phyloP scores from a whole-genome alignment of 2,329 filamentous ascomycete species.

The Penicillium expansum region DNA sequence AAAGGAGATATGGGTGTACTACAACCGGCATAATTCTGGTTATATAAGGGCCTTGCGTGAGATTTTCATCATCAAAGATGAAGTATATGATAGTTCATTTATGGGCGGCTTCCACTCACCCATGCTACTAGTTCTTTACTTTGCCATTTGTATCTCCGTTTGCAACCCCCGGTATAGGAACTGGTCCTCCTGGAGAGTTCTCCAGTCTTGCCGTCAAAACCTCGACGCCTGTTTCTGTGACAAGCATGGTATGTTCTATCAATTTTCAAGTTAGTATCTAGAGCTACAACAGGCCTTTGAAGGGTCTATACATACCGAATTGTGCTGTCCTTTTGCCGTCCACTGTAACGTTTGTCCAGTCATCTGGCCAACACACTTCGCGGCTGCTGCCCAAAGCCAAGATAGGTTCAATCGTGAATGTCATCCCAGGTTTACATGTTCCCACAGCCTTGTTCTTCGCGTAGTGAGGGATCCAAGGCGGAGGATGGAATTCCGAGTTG shows the following conservation, averaged over 20 bases:
- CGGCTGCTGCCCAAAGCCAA: conserved; percentile 78
- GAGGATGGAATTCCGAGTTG: conserved; percentile 82
- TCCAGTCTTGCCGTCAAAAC: conserved; percentile 66
- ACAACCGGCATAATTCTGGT: too few species aligned
- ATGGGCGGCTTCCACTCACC: background rate
- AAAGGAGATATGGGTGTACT: too few species aligned
- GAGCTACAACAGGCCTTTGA: background rate
- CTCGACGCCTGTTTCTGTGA: conserved; percentile 74
- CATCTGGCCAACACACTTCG: conserved; percentile 91
- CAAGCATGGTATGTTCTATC: conserved; percentile 70
- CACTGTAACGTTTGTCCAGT: conserved; percentile 88
- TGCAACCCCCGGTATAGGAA: conserved; percentile 51
- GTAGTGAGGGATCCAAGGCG: conserved; percentile 90
- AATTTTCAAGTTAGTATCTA: conserved; percentile 11
- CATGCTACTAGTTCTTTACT: background rate
- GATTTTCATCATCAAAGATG: too few species aligned
- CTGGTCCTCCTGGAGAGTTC: conserved; percentile 67
- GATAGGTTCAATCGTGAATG: conserved; percentile 96
- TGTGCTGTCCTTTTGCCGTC: conserved; percentile 89
- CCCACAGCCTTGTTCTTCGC: conserved; percentile 93
- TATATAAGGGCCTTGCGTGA: too few species aligned
- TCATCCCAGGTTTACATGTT: conserved; percentile 86
- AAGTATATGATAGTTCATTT: background rate
- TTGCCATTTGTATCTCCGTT: background rate
- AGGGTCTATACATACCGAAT: conserved; percentile 53